phyloP scores from a whole-genome alignment of 1,284 basidiomycete genomes.

The Golubevia pallescens region DNA sequence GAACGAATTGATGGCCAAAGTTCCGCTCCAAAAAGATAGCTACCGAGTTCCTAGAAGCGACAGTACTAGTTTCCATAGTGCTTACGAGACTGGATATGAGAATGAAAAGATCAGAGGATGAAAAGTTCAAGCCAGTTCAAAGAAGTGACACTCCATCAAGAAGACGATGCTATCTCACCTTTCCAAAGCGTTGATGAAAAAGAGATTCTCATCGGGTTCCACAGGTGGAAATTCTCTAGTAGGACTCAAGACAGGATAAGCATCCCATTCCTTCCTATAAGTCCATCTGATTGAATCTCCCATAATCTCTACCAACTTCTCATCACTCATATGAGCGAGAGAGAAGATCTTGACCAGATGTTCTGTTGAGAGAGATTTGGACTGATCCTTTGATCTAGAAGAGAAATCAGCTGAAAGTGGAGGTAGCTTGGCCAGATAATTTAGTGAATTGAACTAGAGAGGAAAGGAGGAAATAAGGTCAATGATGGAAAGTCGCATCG shows the following conservation, averaged over 20 bases:
- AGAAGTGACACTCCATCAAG: too few species aligned
- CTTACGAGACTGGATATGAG: constrained; percentile 9
- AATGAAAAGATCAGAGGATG: constrained; percentile 2
- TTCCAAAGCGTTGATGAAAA: constrained; percentile 88
- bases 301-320: constrained; percentile 70
- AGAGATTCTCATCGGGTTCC: constrained; percentile 76
- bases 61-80: constrained; percentile 89
- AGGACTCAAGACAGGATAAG: constrained; percentile 75
- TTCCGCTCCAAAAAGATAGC: constrained; percentile 37
- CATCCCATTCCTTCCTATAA: constrained; percentile 74
- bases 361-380: constrained; percentile 68
- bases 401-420: too few species aligned
- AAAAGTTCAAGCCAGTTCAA: constrained; percentile 1
- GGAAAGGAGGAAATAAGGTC: too few species aligned
- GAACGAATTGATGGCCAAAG: constrained; percentile 46
- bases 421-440: too few species aligned
- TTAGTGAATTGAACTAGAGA: too few species aligned
- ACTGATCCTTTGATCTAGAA: too few species aligned
- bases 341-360: constrained; percentile 76
- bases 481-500: too few species aligned
- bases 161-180: constrained; percentile 15
- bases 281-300: constrained; percentile 71
- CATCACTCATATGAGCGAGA: constrained; percentile 71
- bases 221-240: constrained; percentile 76
- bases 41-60: constrained; percentile 78